A percentile compares a stretch with the other conserved stretches of the same genome.
phyloP scores from a whole-genome alignment of 345 rosid species.

The Leavenworthia alabamica region DNA sequence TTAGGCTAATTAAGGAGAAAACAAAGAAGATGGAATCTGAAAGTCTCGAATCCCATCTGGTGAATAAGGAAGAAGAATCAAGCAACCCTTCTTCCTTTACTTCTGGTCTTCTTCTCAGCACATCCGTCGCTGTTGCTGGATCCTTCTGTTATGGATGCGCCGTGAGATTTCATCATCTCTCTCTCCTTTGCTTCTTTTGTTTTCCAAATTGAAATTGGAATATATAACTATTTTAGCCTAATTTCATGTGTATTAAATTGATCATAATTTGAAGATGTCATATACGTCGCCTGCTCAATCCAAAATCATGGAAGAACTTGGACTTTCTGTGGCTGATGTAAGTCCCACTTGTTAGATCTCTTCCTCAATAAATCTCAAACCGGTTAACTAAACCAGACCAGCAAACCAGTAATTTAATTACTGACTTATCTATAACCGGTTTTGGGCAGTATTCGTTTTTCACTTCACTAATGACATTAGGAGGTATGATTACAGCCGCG shows the following conservation, averaged over 20 bases:
- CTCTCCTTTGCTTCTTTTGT: background rate
- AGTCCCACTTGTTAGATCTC: too few relatives aligned
- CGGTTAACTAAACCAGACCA: background rate
- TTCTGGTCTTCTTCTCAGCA: constrained; percentile 33
- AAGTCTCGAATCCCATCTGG: background rate
- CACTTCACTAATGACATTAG: constrained; percentile 28
- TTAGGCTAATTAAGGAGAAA: background rate
- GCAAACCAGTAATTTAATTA: too few relatives aligned
- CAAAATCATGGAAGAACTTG: constrained; percentile 53
- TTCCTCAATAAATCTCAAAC: too few relatives aligned
- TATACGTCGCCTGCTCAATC: constrained; percentile 60
- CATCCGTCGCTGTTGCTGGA: constrained; percentile 49
- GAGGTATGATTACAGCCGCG: constrained; percentile 30
- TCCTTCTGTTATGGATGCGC: constrained; percentile 46
- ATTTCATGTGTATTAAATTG: background rate
- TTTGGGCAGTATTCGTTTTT: constrained; percentile 30
- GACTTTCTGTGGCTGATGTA: constrained; percentile 52
- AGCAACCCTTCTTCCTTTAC: constrained; percentile 19
- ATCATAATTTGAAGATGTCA: constrained; percentile 35
- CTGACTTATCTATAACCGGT: too few relatives aligned
- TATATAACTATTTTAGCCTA: too few relatives aligned
- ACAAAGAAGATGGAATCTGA: constrained; percentile 11
- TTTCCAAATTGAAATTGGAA: too few relatives aligned
- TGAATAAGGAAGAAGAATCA: constrained; percentile 1
- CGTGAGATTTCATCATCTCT: constrained; percentile 33